Evolutionary conservation across 495 filamentous ascomycete species (phyloP).

Genomic region (Aspergillus taichungensis): DNA sequence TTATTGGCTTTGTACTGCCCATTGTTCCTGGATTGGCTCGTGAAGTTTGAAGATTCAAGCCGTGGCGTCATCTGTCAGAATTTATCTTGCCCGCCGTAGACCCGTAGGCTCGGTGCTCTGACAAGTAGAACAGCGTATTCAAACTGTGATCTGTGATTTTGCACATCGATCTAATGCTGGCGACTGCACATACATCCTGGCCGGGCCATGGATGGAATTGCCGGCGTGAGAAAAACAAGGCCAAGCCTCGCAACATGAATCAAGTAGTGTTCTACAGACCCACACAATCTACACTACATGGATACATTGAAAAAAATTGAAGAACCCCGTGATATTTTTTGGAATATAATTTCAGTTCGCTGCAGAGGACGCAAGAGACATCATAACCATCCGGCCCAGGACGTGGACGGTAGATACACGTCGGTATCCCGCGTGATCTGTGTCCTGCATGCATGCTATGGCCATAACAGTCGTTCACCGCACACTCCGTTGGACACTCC

Average conservation of each 20-base stretch:
- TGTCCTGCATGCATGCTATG: constrained; percentile 41
- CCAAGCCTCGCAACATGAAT: too few species aligned
- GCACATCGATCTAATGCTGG: too few species aligned
- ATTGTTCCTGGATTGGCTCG: too few species aligned
- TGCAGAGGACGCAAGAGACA: constrained; percentile 40
- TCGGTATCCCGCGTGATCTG: constrained; percentile 28
- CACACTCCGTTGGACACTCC: constrained; percentile 24
- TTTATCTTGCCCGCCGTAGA: too few species aligned
- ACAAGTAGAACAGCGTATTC: too few species aligned
- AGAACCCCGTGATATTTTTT: constrained; percentile 36
- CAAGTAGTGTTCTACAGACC: not conserved
- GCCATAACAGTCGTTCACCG: constrained; percentile 42
- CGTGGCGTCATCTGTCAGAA: too few species aligned
- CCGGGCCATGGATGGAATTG: too few species aligned
- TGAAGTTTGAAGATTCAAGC: not conserved
- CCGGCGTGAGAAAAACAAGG: too few species aligned
- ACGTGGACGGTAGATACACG: constrained; percentile 31
- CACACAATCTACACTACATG: not conserved
- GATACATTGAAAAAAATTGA: constrained; percentile 8
- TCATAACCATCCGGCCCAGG: constrained; percentile 34
- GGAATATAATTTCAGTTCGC: constrained; percentile 34
- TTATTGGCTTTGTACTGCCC: too few species aligned
- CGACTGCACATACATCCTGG: too few species aligned
- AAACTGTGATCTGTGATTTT: too few species aligned
- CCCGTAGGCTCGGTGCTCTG: too few species aligned